Base-by-base conservation (phyloP, 495 filamentous ascomycete species). In the Hypoxylon fuscum region DNA sequence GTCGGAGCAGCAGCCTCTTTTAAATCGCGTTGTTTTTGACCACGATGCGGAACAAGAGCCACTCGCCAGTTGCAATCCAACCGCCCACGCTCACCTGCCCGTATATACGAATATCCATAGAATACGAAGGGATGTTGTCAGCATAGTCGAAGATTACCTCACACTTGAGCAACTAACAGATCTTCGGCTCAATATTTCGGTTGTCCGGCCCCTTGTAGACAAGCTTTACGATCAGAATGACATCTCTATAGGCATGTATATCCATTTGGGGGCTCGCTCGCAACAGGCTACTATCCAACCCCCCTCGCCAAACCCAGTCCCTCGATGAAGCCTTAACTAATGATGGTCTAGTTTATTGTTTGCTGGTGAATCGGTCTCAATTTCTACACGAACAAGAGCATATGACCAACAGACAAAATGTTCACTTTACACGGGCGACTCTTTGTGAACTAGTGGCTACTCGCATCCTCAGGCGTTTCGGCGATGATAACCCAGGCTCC, bases 391-490 rank as follows among this genome's bases (percentile, higher is more conserved):
- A 90, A 64, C 88, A 90, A 69, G 73, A 77, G 1, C 83, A 84
- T 62, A 81, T 89, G 67, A 78, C 80, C 55, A 89, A 90, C 60
- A 83, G 84, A 58, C 86, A 89, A 68, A 90, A 87, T 46, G 88
- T 91, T 51, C 83, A 87, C 69, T 81, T 79, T 43, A 88, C 87
- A 5, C 76, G 88, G 44, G 88, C 87, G 17, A 77, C 77, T 37
- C 79, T 91, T 17, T 91, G 88, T 68, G 88, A 91, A 69, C 68
- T 91, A 1, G 79, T 90, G 42, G 88, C 88, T 5, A 82, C 77
- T 20, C 81, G 86, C 27, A 83, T 91, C 12, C 72, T 91, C 32
- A 77, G 88, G 15, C 83, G 85, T 14, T 89, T 83, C 56, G 83
- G 89, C 63, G 88, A 91, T 66, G 85, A 90, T 32, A 81, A 85